Conservation (phyloP, 441 rosid genomes). For the Pelargonium cotyledonis region DNA sequence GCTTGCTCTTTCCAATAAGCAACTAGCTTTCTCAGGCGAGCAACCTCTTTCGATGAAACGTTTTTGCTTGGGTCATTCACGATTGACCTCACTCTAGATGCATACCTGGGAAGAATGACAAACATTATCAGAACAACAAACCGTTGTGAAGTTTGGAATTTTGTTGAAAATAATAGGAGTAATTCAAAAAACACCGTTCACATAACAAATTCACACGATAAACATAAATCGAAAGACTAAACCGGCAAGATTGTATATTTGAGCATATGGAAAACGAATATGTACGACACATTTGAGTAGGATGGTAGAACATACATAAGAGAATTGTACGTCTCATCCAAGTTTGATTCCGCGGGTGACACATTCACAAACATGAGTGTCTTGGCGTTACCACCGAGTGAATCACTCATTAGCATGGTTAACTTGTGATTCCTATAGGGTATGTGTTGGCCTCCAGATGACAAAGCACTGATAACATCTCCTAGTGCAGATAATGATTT, state of each 20-base stretch:
- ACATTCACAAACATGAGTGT: conserved; percentile 94
- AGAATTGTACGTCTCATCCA: conserved; percentile 93
- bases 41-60: conserved; percentile 75
- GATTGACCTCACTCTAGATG: conserved; percentile 83
- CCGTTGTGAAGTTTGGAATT: neutral
- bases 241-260: too few relatives aligned
- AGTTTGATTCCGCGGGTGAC: conserved; percentile 81
- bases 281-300: neutral
- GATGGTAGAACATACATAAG: conserved; percentile 43
- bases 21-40: conserved; percentile 73
- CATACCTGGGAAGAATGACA: conserved; percentile 47
- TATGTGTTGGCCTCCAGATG: conserved; percentile 77
- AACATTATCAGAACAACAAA: conserved; percentile 1
- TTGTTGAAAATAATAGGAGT: too few relatives aligned
- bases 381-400: conserved; percentile 97
- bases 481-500: conserved; percentile 95
- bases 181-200: too few relatives aligned
- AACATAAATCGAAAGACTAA: too few relatives aligned
- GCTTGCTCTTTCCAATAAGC: conserved; percentile 95
- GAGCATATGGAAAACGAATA: neutral
- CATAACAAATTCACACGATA: too few relatives aligned
- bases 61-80: conserved; percentile 89
- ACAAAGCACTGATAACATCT: conserved; percentile 89
- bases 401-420: conserved; percentile 96
- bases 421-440: conserved; percentile 93